Conservation (phyloP, 179 eudicot species). For the Gypsophila paniculata region DNA sequence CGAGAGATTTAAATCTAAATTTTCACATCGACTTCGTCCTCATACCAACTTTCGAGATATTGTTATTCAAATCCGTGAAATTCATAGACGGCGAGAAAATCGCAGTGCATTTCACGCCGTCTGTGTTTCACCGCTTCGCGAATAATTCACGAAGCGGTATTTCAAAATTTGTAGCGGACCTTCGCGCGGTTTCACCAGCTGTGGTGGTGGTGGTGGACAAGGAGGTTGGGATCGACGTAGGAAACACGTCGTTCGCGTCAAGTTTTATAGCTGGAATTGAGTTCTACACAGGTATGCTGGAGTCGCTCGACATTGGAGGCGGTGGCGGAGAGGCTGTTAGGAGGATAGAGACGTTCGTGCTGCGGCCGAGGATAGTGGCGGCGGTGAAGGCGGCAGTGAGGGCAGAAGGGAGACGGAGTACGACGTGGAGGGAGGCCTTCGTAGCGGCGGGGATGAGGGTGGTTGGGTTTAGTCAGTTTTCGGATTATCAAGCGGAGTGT, state of each 20-base stretch:
- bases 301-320: constrained; percentile 65
- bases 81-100: constrained; percentile 61
- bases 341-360: constrained; percentile 56
- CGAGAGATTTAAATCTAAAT: constrained; percentile 56
- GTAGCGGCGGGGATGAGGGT: constrained; percentile 56
- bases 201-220: constrained; percentile 57
- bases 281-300: constrained; percentile 66
- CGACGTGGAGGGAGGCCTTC: constrained; percentile 70
- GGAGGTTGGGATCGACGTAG: constrained; percentile 54
- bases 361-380: constrained; percentile 70
- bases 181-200: constrained; percentile 50
- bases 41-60: constrained; percentile 53
- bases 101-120: constrained; percentile 54
- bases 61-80: constrained; percentile 59
- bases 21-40: constrained; percentile 63
- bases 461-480: constrained; percentile 74
- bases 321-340: constrained; percentile 53
- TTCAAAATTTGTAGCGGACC: constrained; percentile 48
- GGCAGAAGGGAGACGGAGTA: constrained; percentile 33
- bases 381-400: constrained; percentile 56
- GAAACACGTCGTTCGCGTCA: constrained; percentile 46
- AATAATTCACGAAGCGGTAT: constrained; percentile 34
- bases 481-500: constrained; percentile 85
- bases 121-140: constrained; percentile 38
- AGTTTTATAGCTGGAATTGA: constrained; percentile 62